Evolutionary conservation across 345 rosid genomes (phyloP).

Genomic region (Psidium guajava): DNA sequence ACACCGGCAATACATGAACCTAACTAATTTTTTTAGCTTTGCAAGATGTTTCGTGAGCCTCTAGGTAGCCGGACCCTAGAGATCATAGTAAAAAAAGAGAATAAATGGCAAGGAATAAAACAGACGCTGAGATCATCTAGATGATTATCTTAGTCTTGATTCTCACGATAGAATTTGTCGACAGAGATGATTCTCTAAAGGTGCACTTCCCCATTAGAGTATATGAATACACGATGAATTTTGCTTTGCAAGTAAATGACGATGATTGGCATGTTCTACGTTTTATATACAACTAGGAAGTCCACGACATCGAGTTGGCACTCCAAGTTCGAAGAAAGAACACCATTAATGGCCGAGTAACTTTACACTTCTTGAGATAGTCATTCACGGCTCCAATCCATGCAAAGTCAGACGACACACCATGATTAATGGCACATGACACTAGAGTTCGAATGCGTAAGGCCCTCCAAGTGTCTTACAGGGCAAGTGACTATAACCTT

Average conservation of each 20-base stretch:
- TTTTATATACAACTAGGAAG: not conserved
- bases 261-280: not conserved
- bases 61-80: accelerated
- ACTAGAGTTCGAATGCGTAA: not conserved
- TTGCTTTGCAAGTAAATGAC: not conserved
- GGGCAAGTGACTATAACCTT: not conserved
- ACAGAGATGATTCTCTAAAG: not conserved
- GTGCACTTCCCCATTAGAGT: not conserved
- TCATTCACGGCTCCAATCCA: not conserved
- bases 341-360: not conserved
- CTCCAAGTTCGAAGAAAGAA: not conserved
- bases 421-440: not conserved
- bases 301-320: not conserved
- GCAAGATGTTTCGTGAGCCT: not conserved
- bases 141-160: not conserved
- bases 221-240: not conserved
- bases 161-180: not conserved
- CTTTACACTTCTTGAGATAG: not conserved
- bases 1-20: not conserved
- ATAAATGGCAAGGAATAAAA: not conserved
- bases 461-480: not conserved
- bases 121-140: not conserved
- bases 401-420: not conserved
- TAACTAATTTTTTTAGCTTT: not conserved
- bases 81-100: not conserved